phyloP scores from a whole-genome alignment of 192 early-diverging fungal species.

The Glomus cerebriforme region DNA sequence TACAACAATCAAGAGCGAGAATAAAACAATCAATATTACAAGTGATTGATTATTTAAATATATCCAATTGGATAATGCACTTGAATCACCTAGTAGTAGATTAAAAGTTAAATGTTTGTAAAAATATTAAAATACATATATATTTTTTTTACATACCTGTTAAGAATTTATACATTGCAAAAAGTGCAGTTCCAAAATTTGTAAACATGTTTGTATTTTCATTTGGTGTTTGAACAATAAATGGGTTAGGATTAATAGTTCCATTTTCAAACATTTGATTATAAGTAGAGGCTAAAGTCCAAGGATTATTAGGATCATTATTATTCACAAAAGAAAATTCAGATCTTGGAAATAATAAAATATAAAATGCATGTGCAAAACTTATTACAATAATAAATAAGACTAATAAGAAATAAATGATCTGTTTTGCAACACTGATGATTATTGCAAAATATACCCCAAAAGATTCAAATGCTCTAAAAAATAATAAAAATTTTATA shows the following conservation, averaged over 20 bases:
- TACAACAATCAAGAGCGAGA: too few relatives aligned
- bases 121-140: neutral
- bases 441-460: constrained; percentile 12
- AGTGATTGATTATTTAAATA: too few relatives aligned
- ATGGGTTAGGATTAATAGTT: too few relatives aligned
- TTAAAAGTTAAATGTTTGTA: neutral
- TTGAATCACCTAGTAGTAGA: constrained; percentile 3
- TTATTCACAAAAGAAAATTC: neutral
- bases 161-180: neutral
- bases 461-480: constrained; percentile 14
- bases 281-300: too few relatives aligned
- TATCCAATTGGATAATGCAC: neutral
- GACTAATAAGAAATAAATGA: neutral
- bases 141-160: neutral
- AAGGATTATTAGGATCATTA: neutral
- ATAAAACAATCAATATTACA: too few relatives aligned
- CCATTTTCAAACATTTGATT: too few relatives aligned
- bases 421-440: neutral
- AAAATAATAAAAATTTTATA: neutral
- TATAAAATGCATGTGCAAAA: too few relatives aligned
- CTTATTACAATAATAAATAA: neutral
- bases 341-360: too few relatives aligned
- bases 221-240: constrained; percentile 4
- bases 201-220: neutral
- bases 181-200: neutral